Evolutionary conservation across 2,329 filamentous ascomycete species (phyloP).

Genomic region (Dactylellina haptotyla): DNA sequence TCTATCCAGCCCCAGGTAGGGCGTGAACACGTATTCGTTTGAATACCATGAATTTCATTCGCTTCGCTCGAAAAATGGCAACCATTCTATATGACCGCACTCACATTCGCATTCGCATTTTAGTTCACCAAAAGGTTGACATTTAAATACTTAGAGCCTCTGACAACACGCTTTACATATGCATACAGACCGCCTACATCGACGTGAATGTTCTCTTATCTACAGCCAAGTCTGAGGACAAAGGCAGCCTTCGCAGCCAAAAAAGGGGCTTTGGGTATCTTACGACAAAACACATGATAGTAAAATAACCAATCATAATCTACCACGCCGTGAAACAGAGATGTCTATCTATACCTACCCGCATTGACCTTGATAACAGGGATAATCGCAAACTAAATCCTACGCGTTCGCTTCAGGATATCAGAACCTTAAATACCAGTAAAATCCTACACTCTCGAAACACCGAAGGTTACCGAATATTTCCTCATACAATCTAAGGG

Average conservation of each 20-base stretch:
- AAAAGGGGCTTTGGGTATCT: background rate
- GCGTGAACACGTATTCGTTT: no score
- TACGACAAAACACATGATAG: no score
- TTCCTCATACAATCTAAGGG: background rate
- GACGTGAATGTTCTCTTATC: no score
- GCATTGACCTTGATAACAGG: background rate
- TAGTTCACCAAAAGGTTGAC: no score
- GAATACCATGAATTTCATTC: no score
- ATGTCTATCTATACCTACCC: background rate
- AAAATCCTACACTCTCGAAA: background rate
- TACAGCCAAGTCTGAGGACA: background rate
- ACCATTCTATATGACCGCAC: no score
- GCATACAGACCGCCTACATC: no score
- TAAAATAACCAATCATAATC: background rate
- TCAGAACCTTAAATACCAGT: background rate
- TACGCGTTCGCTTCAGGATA: background rate
- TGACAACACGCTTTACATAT: no score
- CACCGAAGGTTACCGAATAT: background rate
- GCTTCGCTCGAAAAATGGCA: no score
- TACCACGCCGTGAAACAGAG: slow-evolving; percentile 4
- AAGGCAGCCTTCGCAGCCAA: background rate
- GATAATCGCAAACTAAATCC: background rate
- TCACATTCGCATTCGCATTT: no score
- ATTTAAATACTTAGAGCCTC: no score
- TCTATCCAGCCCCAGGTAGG: no score